Evolutionary conservation across 2,329 filamentous ascomycete species (phyloP).

Genomic region (Plectosphaerella plurivora): DNA sequence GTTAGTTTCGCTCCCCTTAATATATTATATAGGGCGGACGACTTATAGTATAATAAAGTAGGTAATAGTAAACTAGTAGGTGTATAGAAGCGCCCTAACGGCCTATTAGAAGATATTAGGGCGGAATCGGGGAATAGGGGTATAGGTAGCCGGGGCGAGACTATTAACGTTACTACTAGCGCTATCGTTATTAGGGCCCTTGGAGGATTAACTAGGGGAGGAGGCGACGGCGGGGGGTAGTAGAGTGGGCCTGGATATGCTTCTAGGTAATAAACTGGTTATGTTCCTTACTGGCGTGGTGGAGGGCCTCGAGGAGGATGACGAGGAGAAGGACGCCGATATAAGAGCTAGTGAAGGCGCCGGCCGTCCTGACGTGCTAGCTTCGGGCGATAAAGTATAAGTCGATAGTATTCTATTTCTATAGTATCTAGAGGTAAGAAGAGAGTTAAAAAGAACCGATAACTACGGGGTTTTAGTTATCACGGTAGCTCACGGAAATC

Average conservation of each 20-base stretch:
- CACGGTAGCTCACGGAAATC: slow-evolving; percentile 36
- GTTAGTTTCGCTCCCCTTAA: slow-evolving; percentile 6
- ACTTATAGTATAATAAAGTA: slow-evolving; percentile 71
- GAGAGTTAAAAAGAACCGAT: neutral
- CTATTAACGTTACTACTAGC: neutral
- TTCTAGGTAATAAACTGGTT: slow-evolving; percentile 47
- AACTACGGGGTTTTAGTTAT: no score
- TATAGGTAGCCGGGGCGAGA: neutral
- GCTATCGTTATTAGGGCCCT: neutral
- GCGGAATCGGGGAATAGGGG: slow-evolving; percentile 33
- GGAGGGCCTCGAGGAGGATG: slow-evolving; percentile 73
- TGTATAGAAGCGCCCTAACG: slow-evolving; percentile 62
- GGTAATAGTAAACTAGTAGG: slow-evolving; percentile 67
- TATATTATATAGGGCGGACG: no score
- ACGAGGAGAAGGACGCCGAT: slow-evolving; percentile 76
- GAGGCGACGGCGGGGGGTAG: slow-evolving; percentile 9
- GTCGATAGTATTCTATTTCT: slow-evolving; percentile 73
- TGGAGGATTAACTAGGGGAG: slow-evolving; percentile 3
- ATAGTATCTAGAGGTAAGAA: slow-evolving; percentile 57
- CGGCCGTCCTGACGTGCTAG: slow-evolving; percentile 66
- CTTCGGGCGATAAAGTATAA: slow-evolving; percentile 65
- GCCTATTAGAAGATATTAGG: slow-evolving; percentile 63
- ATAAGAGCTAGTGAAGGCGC: slow-evolving; percentile 76
- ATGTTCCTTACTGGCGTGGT: slow-evolving; percentile 67
- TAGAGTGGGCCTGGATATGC: slow-evolving; percentile 47